Base-by-base conservation (phyloP, 164 flowering plant species). In the Tetracentron sinense region DNA sequence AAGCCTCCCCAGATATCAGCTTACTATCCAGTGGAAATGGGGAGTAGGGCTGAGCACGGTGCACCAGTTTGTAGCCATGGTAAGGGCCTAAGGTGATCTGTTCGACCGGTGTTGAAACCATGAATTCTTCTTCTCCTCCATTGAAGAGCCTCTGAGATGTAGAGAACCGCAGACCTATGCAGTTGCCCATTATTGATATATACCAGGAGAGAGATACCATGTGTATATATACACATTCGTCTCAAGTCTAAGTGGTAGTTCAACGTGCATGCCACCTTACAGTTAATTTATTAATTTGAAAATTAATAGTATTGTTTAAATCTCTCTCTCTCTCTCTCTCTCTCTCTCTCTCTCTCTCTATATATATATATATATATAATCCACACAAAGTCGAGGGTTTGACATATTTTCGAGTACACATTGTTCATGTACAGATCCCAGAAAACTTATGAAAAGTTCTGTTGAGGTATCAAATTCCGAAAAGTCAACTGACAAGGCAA, bases 161-260 rank as follows among this genome's bases (percentile, higher is more conserved):
- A 63, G 48, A 20, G 49, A 4, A 54, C 56, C 71, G 22, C 4
- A 52, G 57, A 56, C 57, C 17, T 15, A 77, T 33, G 74, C 85
- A 81, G 60, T 81, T 83, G 16, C 85, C 83, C 87, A 81, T 82
- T 27, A 58, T n/a, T n/a, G n/a, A n/a, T n/a, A n/a, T n/a, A n/a
- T 31, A 44, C 14, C 28, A 22, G 14, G 15, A 19, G 17, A 23
- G 27, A 10, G 17, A 51, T 33, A 17, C 3, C 30, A 31, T 51
- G n/a, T 52, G 12, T 62, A 31, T 49, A 21, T 29, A 50, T 10
- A 7, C 48, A 7, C 20, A 19, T 22, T 10, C 54, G 54, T 55
- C 42, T 47, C 52, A 67, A 20, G 21, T 44, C 62, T 58, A 1
- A 20, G 30, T 26, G 60, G 63, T 60, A 61, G 28, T 49, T 51